A percentile compares a stretch with the other conserved stretches of the same genome.
These are phyloP conservation scores for Melampsora americana DNA, from an alignment of 1,284 basidiomycete genomes.

Conservation along the genomic window DNA sequence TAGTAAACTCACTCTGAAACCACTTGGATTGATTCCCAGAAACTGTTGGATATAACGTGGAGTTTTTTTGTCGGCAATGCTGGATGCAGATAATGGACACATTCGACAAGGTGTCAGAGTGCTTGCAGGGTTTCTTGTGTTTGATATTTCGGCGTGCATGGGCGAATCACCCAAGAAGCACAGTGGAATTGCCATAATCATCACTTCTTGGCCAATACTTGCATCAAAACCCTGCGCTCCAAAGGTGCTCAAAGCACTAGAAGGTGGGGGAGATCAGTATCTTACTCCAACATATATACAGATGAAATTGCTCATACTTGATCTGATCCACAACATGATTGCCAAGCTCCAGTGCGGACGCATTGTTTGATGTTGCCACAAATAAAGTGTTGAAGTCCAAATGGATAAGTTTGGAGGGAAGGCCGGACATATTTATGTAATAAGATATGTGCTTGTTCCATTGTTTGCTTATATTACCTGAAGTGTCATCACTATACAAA, in stretches of 20 bases:
- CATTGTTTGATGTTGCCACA: neutral
- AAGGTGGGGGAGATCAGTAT: neutral
- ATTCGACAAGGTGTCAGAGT: neutral
- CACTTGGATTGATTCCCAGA: too few relatives aligned
- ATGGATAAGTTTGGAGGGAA: slow-evolving; percentile 50
- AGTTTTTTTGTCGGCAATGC: neutral
- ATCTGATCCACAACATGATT: slow-evolving; percentile 6
- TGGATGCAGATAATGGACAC: neutral
- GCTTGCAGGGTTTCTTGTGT: neutral
- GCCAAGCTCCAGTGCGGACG: neutral
- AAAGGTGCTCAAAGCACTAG: neutral
- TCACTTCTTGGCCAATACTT: neutral
- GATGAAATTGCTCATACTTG: neutral
- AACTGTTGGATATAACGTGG: too few relatives aligned
- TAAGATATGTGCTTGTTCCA: slow-evolving; percentile 59
- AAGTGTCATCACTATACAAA: slow-evolving; percentile 59
- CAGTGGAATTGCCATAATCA: neutral
- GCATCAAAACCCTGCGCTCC: neutral
- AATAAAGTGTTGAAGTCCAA: too few relatives aligned
- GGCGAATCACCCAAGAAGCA: slow-evolving; percentile 1
- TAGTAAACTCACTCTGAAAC: too few relatives aligned
- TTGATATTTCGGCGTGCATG: slow-evolving; percentile 1
- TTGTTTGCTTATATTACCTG: slow-evolving; percentile 57
- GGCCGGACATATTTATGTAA: slow-evolving; percentile 54
- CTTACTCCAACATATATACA: neutral